phyloP scores from a whole-genome alignment of 306 rosid species.

The Vicia sativa region DNA sequence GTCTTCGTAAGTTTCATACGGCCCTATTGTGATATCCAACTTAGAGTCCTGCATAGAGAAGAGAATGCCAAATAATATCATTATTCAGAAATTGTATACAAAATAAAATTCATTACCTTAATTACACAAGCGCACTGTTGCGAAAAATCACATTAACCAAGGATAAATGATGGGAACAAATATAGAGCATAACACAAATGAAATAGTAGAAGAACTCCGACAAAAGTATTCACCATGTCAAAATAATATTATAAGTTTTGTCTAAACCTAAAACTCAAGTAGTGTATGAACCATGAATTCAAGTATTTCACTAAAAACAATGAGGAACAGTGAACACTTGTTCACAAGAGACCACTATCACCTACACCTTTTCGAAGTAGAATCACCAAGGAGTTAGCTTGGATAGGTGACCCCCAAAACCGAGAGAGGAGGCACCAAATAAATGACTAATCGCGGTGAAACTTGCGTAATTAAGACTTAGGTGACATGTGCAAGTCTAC shows the following conservation, averaged over 20 bases:
- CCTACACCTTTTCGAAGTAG: background rate
- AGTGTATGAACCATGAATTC: background rate
- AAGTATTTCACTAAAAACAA: background rate
- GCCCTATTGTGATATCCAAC: slow-evolving; percentile 92
- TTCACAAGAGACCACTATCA: background rate
- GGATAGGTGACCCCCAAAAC: no score
- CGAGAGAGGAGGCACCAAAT: no score
- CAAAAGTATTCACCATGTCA: background rate
- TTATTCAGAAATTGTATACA: slow-evolving; percentile 35
- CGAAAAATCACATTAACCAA: background rate
- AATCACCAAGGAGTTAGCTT: no score
- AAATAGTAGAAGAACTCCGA: background rate
- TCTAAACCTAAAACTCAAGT: background rate
- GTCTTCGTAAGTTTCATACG: slow-evolving; percentile 96
- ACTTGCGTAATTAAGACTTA: no score
- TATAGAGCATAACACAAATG: background rate
- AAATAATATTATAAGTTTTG: background rate
- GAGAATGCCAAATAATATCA: slow-evolving; percentile 25
- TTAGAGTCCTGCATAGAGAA: slow-evolving; percentile 70
- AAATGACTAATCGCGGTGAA: no score
- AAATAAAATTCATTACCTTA: background rate
- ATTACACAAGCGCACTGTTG: background rate
- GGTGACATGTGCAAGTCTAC: no score
- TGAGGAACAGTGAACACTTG: background rate
- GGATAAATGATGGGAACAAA: slow-evolving; percentile 3